Base-by-base conservation (phyloP, 2,329 filamentous ascomycete genomes). In the Colletotrichum melonis region DNA sequence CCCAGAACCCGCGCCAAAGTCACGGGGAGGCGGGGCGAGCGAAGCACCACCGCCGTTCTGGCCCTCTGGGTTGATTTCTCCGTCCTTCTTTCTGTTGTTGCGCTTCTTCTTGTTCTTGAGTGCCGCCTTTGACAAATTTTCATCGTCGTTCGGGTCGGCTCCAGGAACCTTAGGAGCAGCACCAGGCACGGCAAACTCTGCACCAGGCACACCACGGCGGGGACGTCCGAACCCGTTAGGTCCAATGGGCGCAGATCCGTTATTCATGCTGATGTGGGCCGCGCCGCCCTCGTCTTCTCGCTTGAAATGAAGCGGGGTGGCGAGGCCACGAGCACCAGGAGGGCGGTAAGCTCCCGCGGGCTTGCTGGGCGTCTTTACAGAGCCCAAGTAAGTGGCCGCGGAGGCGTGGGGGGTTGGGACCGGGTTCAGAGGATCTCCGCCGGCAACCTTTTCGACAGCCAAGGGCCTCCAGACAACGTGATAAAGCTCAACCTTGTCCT, bases 31-130 rank as follows among this genome's bases (percentile, higher is more conserved):
- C 67, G 85, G 86, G 74, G 83, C 88, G 77, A 87, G 86, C 80
- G 80, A 84, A 55, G 83, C 85, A 78, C 87, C 81, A 74, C 84
- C 83, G 78, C 86, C 86, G 49, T 81, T 84, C 69, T 86, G 86
- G 24, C 80, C 80, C 69, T 84, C 82, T 16, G 77, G 76, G 64
- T 91, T 92, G 63, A 90, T 91, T 22, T 94, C 94, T 6, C 87
- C 89, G 59, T 97, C 95, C 81, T 95, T 97, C 85, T 98, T 98
- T 88, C 97, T 98, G 77, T 88, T 90, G 76, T 94, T 94, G 77
- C 97, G 91, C 90, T 98, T 98, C 91, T 98, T 98, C 91, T 98
- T 98, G 86, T 98, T 98, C 89, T 98, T 98, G 78, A 94, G 86
- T 14, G 94, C 95, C 67, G 93, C 91, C 86, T 97, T 97, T 75